Evolutionary conservation across 352 stramenopile species (phyloP).

Genomic region (Phytophthora macrochlamydospora): DNA sequence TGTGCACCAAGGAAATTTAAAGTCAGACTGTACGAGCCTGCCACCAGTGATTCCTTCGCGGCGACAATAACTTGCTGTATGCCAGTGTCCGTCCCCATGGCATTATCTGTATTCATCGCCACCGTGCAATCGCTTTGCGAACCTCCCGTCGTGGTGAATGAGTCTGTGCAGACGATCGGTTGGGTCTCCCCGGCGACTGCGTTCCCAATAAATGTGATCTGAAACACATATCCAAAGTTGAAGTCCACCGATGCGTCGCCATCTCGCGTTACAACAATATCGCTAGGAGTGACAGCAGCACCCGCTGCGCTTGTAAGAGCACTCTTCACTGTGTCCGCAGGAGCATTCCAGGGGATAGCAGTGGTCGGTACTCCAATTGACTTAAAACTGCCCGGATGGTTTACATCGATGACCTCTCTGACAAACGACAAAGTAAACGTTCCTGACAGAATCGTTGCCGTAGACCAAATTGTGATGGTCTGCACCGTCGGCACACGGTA

Average conservation of each 20-base stretch:
- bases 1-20: constrained; percentile 49
- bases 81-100: constrained; percentile 65
- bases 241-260: constrained; percentile 63
- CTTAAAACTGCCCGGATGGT: constrained; percentile 31
- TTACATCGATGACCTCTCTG: constrained; percentile 28
- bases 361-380: constrained; percentile 16
- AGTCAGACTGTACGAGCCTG: constrained; percentile 60
- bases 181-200: constrained; percentile 67
- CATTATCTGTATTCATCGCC: constrained; percentile 74
- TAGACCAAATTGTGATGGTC: constrained; percentile 62
- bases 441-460: constrained; percentile 51
- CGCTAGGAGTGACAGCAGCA: constrained; percentile 34
- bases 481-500: constrained; percentile 79
- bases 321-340: constrained; percentile 33
- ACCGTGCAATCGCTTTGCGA: constrained; percentile 45
- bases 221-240: constrained; percentile 70
- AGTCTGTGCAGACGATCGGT: constrained; percentile 29
- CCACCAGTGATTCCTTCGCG: constrained; percentile 49
- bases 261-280: constrained; percentile 79
- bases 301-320: constrained; percentile 36
- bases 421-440: constrained; percentile 57
- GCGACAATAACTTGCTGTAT: constrained; percentile 74
- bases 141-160: constrained; percentile 48
- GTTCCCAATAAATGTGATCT: constrained; percentile 81
- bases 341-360: constrained; percentile 50